A percentile compares a stretch with the other conserved stretches of the same genome.
Conservation (phyloP, 164 flowering plant genomes). For the Macadamia integrifolia region DNA sequence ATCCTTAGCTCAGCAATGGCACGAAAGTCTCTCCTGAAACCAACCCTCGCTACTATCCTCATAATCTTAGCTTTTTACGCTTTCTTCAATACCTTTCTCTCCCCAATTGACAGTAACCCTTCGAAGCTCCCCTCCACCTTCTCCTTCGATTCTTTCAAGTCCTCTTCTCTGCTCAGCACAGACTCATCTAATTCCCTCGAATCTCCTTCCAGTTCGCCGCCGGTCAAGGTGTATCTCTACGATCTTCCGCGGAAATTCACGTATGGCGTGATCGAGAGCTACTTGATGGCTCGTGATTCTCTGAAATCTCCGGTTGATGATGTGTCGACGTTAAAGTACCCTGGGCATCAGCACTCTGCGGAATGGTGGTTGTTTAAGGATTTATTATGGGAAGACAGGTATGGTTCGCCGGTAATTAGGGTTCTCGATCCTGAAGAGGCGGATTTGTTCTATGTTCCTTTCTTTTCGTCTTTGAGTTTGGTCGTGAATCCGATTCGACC, state of each 20-base stretch:
- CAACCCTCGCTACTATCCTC: too few species aligned
- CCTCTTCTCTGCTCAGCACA: slow-evolving; percentile 2
- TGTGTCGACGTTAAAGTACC: slow-evolving; percentile 42
- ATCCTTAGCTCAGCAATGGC: too few species aligned
- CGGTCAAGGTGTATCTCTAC: slow-evolving; percentile 62
- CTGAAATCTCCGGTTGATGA: slow-evolving; percentile 13
- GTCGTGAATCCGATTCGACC: slow-evolving; percentile 71
- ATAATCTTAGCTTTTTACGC: slow-evolving; percentile 32
- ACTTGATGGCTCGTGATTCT: slow-evolving; percentile 50
- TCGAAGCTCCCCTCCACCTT: slow-evolving; percentile 6
- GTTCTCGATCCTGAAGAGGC: slow-evolving; percentile 81
- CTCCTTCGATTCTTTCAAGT: slow-evolving; percentile 6
- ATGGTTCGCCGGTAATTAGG: slow-evolving; percentile 38
- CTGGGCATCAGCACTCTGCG: slow-evolving; percentile 91
- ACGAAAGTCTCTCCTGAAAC: too few species aligned
- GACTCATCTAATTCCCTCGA: not conserved
- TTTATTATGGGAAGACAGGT: slow-evolving; percentile 37
- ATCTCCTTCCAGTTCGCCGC: not conserved
- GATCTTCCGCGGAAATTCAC: slow-evolving; percentile 81
- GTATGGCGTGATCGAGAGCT: slow-evolving; percentile 74
- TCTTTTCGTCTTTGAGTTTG: slow-evolving; percentile 85
- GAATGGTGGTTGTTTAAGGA: slow-evolving; percentile 87
- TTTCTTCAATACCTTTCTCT: slow-evolving; percentile 37
- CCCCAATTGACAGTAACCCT: slow-evolving; percentile 17
- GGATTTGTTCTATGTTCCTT: slow-evolving; percentile 87